These are phyloP conservation scores for Gracilaria domingensis DNA, from an alignment of 23 red algal genomes.

Conservation along the genomic window DNA sequence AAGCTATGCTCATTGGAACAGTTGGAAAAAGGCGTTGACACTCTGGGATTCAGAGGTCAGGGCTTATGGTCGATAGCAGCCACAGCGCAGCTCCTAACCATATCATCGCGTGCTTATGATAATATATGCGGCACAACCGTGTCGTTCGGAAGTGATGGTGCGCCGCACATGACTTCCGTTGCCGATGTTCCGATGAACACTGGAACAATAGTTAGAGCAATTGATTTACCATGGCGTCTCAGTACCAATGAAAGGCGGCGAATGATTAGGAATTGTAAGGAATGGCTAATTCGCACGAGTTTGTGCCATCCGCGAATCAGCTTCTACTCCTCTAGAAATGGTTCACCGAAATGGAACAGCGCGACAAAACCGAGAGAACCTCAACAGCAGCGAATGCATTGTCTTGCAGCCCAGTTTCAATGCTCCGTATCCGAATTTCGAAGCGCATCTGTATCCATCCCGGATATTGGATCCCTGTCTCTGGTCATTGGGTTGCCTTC, in stretches of 20 bases:
- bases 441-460: conserved; percentile 29
- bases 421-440: conserved; percentile 38
- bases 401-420: conserved; percentile 37
- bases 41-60: conserved; percentile 89
- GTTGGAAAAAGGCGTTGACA: conserved; percentile 61
- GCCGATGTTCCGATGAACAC: conserved; percentile 18
- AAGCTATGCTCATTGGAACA: conserved; percentile 72
- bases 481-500: conserved; percentile 38
- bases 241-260: not conserved
- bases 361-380: not conserved
- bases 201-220: conserved; percentile 67
- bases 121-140: conserved; percentile 17
- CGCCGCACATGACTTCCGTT: not conserved
- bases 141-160: conserved; percentile 29
- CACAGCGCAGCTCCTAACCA: conserved; percentile 28
- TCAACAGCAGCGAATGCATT: conserved; percentile 3
- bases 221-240: conserved; percentile 38
- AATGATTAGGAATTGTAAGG: conserved; percentile 32
- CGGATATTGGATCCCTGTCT: conserved; percentile 17
- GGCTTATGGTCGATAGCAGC: conserved; percentile 77
- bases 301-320: conserved; percentile 47
- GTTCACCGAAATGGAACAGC: conserved; percentile 3
- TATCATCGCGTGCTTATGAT: conserved; percentile 20
- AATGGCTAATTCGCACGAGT: conserved; percentile 29
- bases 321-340: conserved; percentile 20